Percentiles rank a stretch among this genome's conserved stretches.
Evolutionary conservation across 176 grass and related monocot species (phyloP).

Genomic region (Musa schizocarpa): DNA sequence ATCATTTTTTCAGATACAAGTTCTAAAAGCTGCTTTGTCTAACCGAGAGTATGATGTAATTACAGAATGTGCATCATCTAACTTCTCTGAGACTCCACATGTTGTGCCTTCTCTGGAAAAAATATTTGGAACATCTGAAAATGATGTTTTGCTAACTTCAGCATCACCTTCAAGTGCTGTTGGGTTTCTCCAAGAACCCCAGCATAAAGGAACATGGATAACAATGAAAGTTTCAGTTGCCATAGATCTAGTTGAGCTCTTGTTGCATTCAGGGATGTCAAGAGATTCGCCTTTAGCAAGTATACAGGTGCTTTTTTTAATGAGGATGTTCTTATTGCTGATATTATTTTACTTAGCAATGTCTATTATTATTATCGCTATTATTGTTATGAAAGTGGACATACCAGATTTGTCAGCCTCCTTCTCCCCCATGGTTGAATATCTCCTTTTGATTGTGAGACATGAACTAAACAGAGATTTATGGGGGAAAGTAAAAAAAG

Average conservation of each 20-base stretch:
- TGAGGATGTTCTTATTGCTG: not conserved
- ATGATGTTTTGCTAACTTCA: conserved; percentile 28
- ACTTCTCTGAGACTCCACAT: conserved; percentile 79
- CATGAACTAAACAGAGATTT: too few relatives aligned
- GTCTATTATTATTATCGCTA: not conserved
- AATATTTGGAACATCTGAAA: conserved; percentile 29
- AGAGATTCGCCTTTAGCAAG: conserved; percentile 85
- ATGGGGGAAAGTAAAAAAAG: too few relatives aligned
- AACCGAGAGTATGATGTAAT: conserved; percentile 91
- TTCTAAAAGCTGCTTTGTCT: conserved; percentile 85
- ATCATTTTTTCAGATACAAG: conserved; percentile 48
- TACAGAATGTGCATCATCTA: conserved; percentile 77
- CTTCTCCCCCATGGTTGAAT: too few relatives aligned
- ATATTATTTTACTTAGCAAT: not conserved
- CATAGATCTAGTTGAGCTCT: conserved; percentile 82
- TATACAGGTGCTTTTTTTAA: conserved; percentile 43
- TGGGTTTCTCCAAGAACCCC: conserved; percentile 18
- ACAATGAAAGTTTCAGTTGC: conserved; percentile 57
- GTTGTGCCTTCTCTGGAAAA: conserved; percentile 59
- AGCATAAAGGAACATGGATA: conserved; percentile 55
- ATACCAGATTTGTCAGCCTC: too few relatives aligned
- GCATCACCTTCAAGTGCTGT: conserved; percentile 47
- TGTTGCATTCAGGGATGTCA: conserved; percentile 68
- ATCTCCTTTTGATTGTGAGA: too few relatives aligned
- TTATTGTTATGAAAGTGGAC: too few relatives aligned